phyloP scores from a whole-genome alignment of 495 filamentous ascomycete species.

The Annulohypoxylon maeteangense region DNA sequence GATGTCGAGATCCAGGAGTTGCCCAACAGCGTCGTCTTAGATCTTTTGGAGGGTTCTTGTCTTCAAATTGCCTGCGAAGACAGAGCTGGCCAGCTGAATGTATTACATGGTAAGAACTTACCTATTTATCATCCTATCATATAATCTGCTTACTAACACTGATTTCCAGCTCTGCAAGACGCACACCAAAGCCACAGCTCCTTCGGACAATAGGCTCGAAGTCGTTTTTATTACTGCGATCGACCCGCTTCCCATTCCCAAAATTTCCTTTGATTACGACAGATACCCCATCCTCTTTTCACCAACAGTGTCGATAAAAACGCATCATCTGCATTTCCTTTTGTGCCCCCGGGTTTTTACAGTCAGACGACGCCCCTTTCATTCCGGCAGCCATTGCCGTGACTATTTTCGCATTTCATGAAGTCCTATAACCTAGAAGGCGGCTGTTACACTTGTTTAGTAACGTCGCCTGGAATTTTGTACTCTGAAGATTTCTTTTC shows the following conservation, averaged over 20 bases:
- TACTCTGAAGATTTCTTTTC: conserved; percentile 37
- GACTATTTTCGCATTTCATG: conserved; percentile 20
- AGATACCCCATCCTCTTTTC: conserved; percentile 46
- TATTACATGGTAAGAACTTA: conserved; percentile 69
- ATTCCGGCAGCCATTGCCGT: conserved; percentile 17
- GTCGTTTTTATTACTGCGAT: conserved; percentile 7
- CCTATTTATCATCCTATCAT: background rate
- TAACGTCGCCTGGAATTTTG: conserved; percentile 19
- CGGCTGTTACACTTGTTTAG: conserved; percentile 10
- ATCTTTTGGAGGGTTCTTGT: conserved; percentile 83
- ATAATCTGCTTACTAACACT: conserved; percentile 28
- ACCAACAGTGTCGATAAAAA: conserved; percentile 25
- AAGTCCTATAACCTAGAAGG: conserved; percentile 10
- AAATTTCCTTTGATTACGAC: conserved; percentile 43
- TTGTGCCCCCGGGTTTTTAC: conserved; percentile 38
- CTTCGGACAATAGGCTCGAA: conserved; percentile 49
- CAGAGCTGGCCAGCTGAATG: conserved; percentile 72
- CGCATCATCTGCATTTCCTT: conserved; percentile 46
- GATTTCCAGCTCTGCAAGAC: conserved; percentile 57
- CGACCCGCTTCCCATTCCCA: conserved; percentile 15
- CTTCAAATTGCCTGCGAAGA: conserved; percentile 90
- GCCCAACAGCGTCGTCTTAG: conserved; percentile 84
- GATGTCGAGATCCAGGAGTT: conserved; percentile 91
- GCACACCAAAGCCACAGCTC: conserved; percentile 56
- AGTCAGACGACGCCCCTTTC: conserved; percentile 35